phyloP scores from a whole-genome alignment of 1,284 basidiomycete species.

The Fomitopsis schrenkii region DNA sequence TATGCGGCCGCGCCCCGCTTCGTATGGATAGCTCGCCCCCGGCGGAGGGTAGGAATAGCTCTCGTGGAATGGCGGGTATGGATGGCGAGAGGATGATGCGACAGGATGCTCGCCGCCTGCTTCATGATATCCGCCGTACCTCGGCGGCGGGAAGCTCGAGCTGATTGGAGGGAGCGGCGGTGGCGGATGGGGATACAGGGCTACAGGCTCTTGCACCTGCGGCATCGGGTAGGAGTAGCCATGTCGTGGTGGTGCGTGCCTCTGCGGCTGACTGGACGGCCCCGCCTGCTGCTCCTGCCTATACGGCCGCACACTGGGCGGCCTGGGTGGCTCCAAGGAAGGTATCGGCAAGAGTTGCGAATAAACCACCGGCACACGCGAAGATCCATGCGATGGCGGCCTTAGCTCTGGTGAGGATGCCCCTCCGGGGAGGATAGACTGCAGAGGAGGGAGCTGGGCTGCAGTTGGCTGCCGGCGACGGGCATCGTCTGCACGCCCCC shows the following conservation, averaged over 20 bases:
- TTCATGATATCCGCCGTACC: background rate
- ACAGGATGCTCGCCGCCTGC: background rate
- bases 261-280: background rate
- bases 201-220: background rate
- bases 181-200: background rate
- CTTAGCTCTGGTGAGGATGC: background rate
- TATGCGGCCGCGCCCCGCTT: background rate
- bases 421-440: background rate
- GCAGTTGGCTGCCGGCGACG: background rate
- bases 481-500: background rate
- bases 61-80: background rate
- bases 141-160: background rate
- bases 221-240: slow-evolving; percentile 2
- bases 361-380: background rate
- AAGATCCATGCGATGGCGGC: background rate
- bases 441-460: background rate
- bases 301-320: background rate
- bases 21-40: background rate
- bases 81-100: background rate
- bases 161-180: background rate
- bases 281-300: background rate
- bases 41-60: background rate
- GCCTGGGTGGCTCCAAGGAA: background rate
- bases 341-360: background rate
- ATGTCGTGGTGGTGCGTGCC: background rate